Conservation (phyloP, 805 yeast genomes). For the Wickerhamomyces subpelliculosus region DNA sequence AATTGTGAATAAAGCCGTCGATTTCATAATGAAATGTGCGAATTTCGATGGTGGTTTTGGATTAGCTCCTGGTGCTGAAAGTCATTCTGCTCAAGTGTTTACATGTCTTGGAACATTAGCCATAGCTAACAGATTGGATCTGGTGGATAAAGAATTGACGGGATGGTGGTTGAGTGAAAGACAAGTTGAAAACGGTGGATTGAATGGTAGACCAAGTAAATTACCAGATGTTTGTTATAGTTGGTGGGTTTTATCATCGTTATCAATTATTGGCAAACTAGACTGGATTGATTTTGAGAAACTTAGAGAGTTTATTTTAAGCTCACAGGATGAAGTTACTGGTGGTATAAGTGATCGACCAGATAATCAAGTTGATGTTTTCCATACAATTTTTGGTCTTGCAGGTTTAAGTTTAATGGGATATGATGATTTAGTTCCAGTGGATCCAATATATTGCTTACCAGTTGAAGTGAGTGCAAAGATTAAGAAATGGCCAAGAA, state of each 20-base stretch:
- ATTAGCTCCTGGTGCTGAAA: constrained; percentile 87
- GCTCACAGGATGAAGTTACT: constrained; percentile 64
- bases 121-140: constrained; percentile 52
- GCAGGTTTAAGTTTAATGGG: constrained; percentile 82
- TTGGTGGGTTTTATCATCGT: constrained; percentile 91
- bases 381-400: constrained; percentile 85
- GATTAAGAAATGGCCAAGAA: constrained; percentile 32
- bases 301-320: constrained; percentile 59
- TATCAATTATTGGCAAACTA: constrained; percentile 56
- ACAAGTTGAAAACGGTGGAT: constrained; percentile 80
- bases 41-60: constrained; percentile 98
- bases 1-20: constrained; percentile 54
- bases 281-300: constrained; percentile 73
- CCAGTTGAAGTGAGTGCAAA: constrained; percentile 38
- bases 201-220: constrained; percentile 95
- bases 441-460: constrained; percentile 87
- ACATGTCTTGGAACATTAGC: constrained; percentile 81
- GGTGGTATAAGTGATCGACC: constrained; percentile 95
- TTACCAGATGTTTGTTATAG: constrained; percentile 96
- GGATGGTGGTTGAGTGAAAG: constrained; percentile 90
- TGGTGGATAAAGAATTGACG: constrained; percentile 37
- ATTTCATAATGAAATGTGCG: constrained; percentile 60
- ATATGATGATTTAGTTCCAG: constrained; percentile 45
- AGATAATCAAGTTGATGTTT: constrained; percentile 87
- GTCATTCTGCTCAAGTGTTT: constrained; percentile 89